Percentiles rank a stretch among this genome's conserved stretches.
Conservation (phyloP, 345 rosid species). For the Linum lewisii region DNA sequence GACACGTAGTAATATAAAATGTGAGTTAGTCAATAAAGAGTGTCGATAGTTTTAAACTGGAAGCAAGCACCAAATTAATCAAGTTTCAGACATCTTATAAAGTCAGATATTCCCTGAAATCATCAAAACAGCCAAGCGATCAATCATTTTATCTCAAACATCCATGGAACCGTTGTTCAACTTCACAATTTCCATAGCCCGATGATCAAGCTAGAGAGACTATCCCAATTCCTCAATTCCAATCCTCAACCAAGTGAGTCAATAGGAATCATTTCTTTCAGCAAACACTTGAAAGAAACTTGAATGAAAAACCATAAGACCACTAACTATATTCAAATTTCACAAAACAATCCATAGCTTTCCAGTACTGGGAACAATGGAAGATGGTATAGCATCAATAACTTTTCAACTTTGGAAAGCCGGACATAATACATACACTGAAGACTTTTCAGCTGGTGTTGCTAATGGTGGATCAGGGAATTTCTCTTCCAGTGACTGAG, state of each 20-base stretch:
- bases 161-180: too few relatives aligned
- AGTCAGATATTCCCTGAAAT: neutral
- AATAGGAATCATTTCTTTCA: too few relatives aligned
- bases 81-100: neutral
- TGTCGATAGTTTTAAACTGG: neutral
- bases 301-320: neutral
- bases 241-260: too few relatives aligned
- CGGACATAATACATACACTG: constrained; percentile 40
- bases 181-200: too few relatives aligned
- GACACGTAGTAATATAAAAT: neutral
- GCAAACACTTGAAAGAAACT: too few relatives aligned
- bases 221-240: too few relatives aligned
- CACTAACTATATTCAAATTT: too few relatives aligned
- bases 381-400: neutral
- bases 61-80: neutral
- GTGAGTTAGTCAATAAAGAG: neutral
- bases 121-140: neutral
- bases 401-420: neutral
- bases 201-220: too few relatives aligned
- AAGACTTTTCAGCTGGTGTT: constrained; percentile 78
- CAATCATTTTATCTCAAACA: too few relatives aligned
- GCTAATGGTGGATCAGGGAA: constrained; percentile 72
- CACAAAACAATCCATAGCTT: neutral
- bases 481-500: constrained; percentile 72
- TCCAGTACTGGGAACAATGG: neutral